Percentiles rank a stretch among this genome's conserved stretches.
phyloP scores from a whole-genome alignment of 108 stramenopile genomes.

The Nitzschia sp. region DNA sequence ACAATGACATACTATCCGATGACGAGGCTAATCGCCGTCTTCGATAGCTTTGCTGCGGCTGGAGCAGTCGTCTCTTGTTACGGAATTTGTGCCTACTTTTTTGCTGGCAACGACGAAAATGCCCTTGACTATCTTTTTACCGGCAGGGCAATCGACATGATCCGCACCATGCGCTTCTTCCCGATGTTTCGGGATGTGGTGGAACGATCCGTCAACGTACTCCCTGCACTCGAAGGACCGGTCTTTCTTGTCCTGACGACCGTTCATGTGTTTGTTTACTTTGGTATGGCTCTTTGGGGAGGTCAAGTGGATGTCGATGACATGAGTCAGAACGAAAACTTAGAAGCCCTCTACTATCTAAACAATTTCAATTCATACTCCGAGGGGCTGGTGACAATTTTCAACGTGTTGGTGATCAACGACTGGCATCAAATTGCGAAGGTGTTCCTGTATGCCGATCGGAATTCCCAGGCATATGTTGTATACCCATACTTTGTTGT shows the following conservation, averaged over 20 bases:
- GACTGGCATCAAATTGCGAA: slow-evolving; percentile 64
- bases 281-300: slow-evolving; percentile 60
- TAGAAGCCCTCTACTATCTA: slow-evolving; percentile 50
- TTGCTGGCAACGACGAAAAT: slow-evolving; percentile 5
- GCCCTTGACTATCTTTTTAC: slow-evolving; percentile 36
- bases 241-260: slow-evolving; percentile 42
- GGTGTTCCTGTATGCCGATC: slow-evolving; percentile 47
- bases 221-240: slow-evolving; percentile 40
- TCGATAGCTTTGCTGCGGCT: slow-evolving; percentile 50
- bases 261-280: slow-evolving; percentile 51
- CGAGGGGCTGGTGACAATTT: slow-evolving; percentile 54
- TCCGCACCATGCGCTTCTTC: slow-evolving; percentile 56
- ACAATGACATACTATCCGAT: slow-evolving; percentile 29
- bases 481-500: slow-evolving; percentile 54
- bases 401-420: slow-evolving; percentile 58
- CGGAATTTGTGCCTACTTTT: slow-evolving; percentile 3
- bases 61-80: slow-evolving; percentile 40
- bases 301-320: slow-evolving; percentile 41
- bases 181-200: slow-evolving; percentile 52
- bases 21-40: slow-evolving; percentile 35
- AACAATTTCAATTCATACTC: slow-evolving; percentile 66
- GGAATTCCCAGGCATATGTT: slow-evolving; percentile 27
- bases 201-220: slow-evolving; percentile 44
- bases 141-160: slow-evolving; percentile 59
- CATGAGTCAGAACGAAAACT: slow-evolving; percentile 12